Evolutionary conservation across 1,139 yeast genomes (phyloP).

Genomic region (Geotrichum fermentans): DNA sequence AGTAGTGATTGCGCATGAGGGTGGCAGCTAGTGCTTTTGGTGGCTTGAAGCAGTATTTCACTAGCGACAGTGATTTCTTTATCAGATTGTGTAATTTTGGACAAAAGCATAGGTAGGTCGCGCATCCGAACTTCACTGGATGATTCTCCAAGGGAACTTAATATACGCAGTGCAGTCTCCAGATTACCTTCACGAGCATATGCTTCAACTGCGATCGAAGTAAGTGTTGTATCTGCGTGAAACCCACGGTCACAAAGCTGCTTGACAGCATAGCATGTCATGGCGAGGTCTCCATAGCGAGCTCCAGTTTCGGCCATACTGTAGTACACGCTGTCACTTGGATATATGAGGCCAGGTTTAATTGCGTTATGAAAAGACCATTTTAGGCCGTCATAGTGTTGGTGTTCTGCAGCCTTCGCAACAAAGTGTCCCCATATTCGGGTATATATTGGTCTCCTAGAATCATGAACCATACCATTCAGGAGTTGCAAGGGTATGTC

Average conservation of each 20-base stretch:
- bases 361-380: conserved; percentile 34
- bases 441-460: conserved; percentile 25
- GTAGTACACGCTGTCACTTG: conserved; percentile 32
- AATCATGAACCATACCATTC: conserved; percentile 23
- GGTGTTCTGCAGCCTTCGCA: conserved; percentile 27
- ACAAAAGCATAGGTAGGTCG: conserved; percentile 10
- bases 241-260: conserved; percentile 12
- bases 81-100: background rate
- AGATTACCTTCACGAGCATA: conserved; percentile 7
- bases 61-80: background rate
- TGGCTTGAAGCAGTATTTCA: background rate
- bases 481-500: conserved; percentile 33
- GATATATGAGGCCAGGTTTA: conserved; percentile 33
- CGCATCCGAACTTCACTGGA: conserved; percentile 6
- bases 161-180: conserved; percentile 1
- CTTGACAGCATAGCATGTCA: conserved; percentile 10
- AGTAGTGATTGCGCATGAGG: conserved; percentile 6
- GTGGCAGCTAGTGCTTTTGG: background rate
- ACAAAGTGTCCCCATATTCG: conserved; percentile 38
- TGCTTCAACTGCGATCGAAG: conserved; percentile 11
- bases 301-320: conserved; percentile 31
- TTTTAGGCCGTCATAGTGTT: conserved; percentile 28
- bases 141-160: conserved; percentile 11
- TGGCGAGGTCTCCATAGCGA: conserved; percentile 25
- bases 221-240: conserved; percentile 7